Evolutionary conservation across 129 eudicot species (phyloP), one percentile per base, ranked within the genome.

Genomic region (Flaveria robusta): DNA sequence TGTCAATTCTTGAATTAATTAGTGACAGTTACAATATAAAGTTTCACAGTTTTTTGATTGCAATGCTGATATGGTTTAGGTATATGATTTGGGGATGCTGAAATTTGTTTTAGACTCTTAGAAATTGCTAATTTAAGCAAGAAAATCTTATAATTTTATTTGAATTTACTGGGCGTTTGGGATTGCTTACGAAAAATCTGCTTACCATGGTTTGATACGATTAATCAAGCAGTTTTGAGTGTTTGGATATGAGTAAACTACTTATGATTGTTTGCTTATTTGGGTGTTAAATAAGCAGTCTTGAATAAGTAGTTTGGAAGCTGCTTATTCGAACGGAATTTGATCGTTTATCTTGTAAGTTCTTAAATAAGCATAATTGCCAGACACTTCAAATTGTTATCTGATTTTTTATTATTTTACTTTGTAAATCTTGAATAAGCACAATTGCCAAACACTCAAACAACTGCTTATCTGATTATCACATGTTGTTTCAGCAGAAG

Each of bases 21-120:
- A 56, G 50, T 39, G 39, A 19, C 7, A 29, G 11, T 55, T 56
- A 12, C 52, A n/a, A 19, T 77, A 31, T 54, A 15, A 23, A 34
- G 68, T 67, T 68, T 31, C 31, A 22, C 15, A 16, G 19, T 68
- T 16, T 68, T 13, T 75, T 65, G 3, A 29, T 47, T 75, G 80
- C 50, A 75, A 29, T 46, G 23, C 3, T 62, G 70, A 18, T 3
- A 43, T 45, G 70, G 70, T 3, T 13, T 34, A 66, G 34, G 37
- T 37, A 19, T 31, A 34, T 37, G 34, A 18, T 74, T 22, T 58
- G 41, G 55, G 18, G 69, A 73, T 58, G 13, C 9, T 55, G 52
- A 37, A 55, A 18, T 72, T 34, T 23, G 6, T 16, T 45, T 9
- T 43, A 43, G 49, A 10, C 22, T 22, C 24, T 8, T 16, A 3